These are phyloP conservation scores for Ettlia oleoabundans DNA, from an alignment of 139 green algal genomes.

Conservation along the genomic window DNA sequence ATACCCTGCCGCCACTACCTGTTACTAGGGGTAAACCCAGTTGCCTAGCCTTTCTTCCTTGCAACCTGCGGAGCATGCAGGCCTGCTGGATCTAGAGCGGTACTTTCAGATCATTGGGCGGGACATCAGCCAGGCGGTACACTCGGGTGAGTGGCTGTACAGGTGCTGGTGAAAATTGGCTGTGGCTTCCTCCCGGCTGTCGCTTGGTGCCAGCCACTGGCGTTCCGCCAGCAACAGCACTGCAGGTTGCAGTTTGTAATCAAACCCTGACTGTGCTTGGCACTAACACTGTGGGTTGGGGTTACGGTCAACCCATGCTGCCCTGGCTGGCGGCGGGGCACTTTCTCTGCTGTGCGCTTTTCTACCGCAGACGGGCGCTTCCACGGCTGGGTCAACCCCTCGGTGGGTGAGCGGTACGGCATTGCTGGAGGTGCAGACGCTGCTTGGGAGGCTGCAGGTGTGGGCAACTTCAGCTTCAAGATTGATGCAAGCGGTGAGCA, in stretches of 20 bases:
- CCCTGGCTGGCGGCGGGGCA: background rate
- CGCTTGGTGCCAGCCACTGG: too few relatives aligned
- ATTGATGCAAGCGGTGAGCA: conserved; percentile 37
- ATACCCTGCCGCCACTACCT: too few relatives aligned
- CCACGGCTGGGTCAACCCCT: conserved; percentile 39
- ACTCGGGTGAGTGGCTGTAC: background rate
- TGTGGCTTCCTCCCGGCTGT: too few relatives aligned
- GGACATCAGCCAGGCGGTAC: conserved; percentile 31
- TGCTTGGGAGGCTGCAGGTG: conserved; percentile 62
- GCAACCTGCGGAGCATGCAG: conserved; percentile 11
- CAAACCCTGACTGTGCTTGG: too few relatives aligned
- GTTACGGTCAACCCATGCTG: too few relatives aligned
- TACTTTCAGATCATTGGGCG: conserved; percentile 51
- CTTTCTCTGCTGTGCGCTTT: background rate
- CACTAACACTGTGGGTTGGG: too few relatives aligned
- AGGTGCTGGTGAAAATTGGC: too few relatives aligned
- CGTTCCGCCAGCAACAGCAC: too few relatives aligned
- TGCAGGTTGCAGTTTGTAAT: too few relatives aligned
- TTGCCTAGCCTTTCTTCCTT: background rate
- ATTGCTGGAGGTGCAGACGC: conserved; percentile 42
- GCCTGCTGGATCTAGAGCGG: conserved; percentile 48
- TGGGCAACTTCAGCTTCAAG: conserved; percentile 59
- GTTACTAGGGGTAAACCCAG: background rate
- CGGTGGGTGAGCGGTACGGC: conserved; percentile 35
- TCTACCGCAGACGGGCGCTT: conserved; percentile 43